phyloP scores from a whole-genome alignment of 1,139 yeast species.

The Blastobotrys capitulatus region DNA sequence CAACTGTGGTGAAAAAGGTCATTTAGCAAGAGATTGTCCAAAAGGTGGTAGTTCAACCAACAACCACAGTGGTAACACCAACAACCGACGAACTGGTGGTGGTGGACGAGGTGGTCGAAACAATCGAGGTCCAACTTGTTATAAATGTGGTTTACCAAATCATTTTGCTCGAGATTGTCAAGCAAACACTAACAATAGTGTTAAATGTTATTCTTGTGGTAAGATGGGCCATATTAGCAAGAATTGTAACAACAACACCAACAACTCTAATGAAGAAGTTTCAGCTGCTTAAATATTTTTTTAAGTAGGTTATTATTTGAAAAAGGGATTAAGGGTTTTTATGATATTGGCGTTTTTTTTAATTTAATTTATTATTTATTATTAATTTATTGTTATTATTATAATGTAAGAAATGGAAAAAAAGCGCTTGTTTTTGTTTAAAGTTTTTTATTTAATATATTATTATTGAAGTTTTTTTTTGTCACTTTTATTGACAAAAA shows the following conservation, averaged over 20 bases:
- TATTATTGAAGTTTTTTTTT: too few species aligned
- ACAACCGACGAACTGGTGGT: conserved; percentile 5
- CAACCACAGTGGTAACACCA: background rate
- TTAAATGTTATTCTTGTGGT: conserved; percentile 83
- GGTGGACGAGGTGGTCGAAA: conserved; percentile 11
- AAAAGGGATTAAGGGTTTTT: background rate
- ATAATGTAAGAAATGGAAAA: background rate
- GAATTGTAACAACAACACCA: conserved; percentile 43
- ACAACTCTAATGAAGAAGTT: background rate
- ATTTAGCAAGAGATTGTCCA: conserved; percentile 62
- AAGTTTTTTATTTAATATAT: too few species aligned
- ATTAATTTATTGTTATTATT: background rate
- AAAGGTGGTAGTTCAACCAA: background rate
- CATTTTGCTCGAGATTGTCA: conserved; percentile 90
- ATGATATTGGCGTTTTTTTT: too few species aligned
- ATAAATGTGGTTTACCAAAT: conserved; percentile 92
- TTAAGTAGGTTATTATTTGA: background rate
- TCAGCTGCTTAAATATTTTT: conserved; percentile 1
- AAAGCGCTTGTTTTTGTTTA: too few species aligned
- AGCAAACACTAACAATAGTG: conserved; percentile 44
- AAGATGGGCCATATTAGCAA: conserved; percentile 63
- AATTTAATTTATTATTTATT: background rate
- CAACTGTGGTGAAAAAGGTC: conserved; percentile 71
- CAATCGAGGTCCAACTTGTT: conserved; percentile 51
- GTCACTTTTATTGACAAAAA: too few species aligned